Evolutionary conservation across 768 basidiomycete genomes (phyloP), one percentile per base, ranked within the genome.

Genomic region (Hygrophorus pudorinus): DNA sequence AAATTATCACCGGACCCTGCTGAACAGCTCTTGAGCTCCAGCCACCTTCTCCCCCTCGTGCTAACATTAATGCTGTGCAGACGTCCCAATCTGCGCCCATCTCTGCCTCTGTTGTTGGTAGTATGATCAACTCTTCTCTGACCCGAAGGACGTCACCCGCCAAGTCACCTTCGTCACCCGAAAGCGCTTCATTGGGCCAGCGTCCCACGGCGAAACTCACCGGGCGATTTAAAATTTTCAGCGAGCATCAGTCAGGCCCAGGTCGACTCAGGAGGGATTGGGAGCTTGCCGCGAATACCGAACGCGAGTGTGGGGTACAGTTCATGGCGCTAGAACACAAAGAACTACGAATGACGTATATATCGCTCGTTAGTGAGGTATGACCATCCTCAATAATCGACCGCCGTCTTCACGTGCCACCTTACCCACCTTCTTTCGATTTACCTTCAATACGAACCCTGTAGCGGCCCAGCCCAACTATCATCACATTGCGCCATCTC

Each of bases 231-330:
- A 39, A 84, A 84, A 70, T 84, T 84, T 28, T 81, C 82, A 14
- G 70, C 73, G 46, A 29, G 80, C 54, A 83, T 89, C 44, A 86
- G 78, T 53, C 81, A 83, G 54, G 86, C 85, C 42, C 90, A 92
- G 64, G 78, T 80, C 2, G 79, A 12, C 57, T 92, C 39, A 73
- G 78, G 56, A 65, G 84, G 51, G 85, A 88, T 61, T 66, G 81
- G 48, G 87, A 90, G 56, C 94, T 94, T 71, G 90, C 90, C 9
- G 62, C 68, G 5, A 81, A 79, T 53, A 75, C 94, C 34, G 85
- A 89, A 53, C 72, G 90, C 92, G 52, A 64, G 87, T 76, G 8
- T 32, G 38, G 20, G 17, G 47, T 28, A 24, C 21, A 30, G 6
- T 46, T 11, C 16, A 6, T 6, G 30, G 38, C 34, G 28, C 30